phyloP scores from a whole-genome alignment of 1,284 basidiomycete genomes.

The Salmacisia buchloeana region DNA sequence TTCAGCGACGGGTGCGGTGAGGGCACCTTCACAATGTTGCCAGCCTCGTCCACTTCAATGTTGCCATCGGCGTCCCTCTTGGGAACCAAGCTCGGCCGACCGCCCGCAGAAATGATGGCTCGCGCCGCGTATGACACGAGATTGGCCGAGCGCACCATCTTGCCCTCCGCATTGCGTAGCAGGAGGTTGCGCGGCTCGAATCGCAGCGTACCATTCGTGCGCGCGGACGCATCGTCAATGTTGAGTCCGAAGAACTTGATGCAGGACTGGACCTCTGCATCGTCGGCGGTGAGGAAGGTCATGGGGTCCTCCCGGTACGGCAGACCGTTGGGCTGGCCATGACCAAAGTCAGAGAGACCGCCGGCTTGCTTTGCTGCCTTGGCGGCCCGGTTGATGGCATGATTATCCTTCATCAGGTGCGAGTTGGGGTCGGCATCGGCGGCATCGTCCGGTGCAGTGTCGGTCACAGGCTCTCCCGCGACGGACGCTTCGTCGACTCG shows the following conservation, averaged over 20 bases:
- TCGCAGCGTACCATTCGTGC: not conserved
- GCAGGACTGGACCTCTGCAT: conserved; percentile 34
- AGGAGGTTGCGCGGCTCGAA: conserved; percentile 75
- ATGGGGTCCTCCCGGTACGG: conserved; percentile 47
- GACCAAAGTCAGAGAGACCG: conserved; percentile 14
- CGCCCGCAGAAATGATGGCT: conserved; percentile 71
- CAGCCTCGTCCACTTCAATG: not conserved
- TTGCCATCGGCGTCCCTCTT: conserved; percentile 7
- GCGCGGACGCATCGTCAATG: conserved; percentile 42
- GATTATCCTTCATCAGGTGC: conserved; percentile 35
- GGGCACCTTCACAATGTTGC: not conserved
- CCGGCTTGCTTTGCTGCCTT: conserved; percentile 23
- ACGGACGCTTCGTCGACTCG: not conserved
- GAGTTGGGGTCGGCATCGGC: conserved; percentile 10
- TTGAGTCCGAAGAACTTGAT: conserved; percentile 71
- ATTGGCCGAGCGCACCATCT: conserved; percentile 75
- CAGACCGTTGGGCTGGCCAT: conserved; percentile 32
- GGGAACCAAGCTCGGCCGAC: conserved; percentile 23
- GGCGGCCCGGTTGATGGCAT: conserved; percentile 27
- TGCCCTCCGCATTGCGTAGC: conserved; percentile 78
- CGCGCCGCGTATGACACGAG: conserved; percentile 75
- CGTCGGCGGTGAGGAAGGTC: conserved; percentile 31
- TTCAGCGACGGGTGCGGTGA: conserved; percentile 51
- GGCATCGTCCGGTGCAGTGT: conserved; percentile 12
- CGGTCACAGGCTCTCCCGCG: not conserved